phyloP scores from a whole-genome alignment of 495 filamentous ascomycete genomes.

The Parathielavia hyrcaniae region DNA sequence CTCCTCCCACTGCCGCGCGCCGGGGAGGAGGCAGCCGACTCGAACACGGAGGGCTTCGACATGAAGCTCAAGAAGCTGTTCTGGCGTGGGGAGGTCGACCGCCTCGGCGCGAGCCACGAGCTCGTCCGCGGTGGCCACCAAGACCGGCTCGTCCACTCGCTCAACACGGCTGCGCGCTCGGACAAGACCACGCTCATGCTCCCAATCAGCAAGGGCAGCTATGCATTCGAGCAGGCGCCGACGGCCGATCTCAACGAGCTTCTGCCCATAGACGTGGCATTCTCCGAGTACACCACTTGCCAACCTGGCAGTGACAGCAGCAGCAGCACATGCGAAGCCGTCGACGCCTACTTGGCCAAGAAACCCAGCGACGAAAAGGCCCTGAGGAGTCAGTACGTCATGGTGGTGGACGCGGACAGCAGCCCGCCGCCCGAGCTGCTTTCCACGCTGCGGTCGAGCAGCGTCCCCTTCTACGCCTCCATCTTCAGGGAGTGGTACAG shows the following conservation, averaged over 20 bases:
- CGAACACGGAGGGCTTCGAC: constrained; percentile 34
- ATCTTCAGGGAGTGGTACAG: constrained; percentile 75
- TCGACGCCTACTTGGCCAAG: constrained; percentile 48
- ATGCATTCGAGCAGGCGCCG: constrained; percentile 31
- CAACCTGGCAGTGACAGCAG: constrained; percentile 12
- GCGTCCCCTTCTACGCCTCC: constrained; percentile 56
- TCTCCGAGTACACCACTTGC: constrained; percentile 49
- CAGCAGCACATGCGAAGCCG: constrained; percentile 39
- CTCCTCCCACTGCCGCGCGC: constrained; percentile 70
- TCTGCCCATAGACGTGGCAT: constrained; percentile 39
- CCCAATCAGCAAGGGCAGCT: constrained; percentile 29
- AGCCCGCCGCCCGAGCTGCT: constrained; percentile 63
- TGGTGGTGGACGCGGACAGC: constrained; percentile 62
- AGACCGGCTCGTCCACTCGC: constrained; percentile 56
- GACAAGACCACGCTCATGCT: constrained; percentile 39
- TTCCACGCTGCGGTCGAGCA: constrained; percentile 55
- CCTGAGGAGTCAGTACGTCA: constrained; percentile 47
- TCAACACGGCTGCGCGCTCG: constrained; percentile 45
- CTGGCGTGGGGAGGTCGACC: constrained; percentile 53
- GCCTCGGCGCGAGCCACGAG: constrained; percentile 29
- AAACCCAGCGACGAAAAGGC: constrained; percentile 36
- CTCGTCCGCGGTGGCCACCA: constrained; percentile 40
- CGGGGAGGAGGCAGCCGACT: background rate
- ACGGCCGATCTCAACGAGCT: constrained; percentile 32
- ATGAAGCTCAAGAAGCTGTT: constrained; percentile 50